Evolutionary conservation across 2,329 filamentous ascomycete species (phyloP).

Genomic region (Fusarium irregulare): DNA sequence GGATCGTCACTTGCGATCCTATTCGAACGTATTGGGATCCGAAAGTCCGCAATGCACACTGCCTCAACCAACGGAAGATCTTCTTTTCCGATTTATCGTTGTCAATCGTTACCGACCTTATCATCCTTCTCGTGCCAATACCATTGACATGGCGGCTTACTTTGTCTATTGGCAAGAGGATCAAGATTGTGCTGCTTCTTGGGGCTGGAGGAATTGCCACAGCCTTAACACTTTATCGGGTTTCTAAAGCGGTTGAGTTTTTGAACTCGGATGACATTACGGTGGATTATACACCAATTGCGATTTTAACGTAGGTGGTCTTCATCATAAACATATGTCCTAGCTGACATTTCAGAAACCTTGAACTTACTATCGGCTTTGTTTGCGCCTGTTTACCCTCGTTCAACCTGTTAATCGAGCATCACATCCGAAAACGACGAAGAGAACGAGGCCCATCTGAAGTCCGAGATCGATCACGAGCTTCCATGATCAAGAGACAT

Average conservation of each 20-base stretch:
- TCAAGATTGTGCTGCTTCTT: slow-evolving; percentile 38
- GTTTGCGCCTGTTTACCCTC: slow-evolving; percentile 41
- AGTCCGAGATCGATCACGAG: slow-evolving; percentile 1
- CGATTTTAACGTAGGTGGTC: slow-evolving; percentile 32
- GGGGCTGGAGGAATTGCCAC: slow-evolving; percentile 41
- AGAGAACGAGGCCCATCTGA: background rate
- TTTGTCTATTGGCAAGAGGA: slow-evolving; percentile 31
- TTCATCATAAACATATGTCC: accelerated
- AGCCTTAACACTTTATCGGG: slow-evolving; percentile 30
- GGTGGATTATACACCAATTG: slow-evolving; percentile 30
- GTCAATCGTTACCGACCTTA: slow-evolving; percentile 34
- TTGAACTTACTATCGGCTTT: slow-evolving; percentile 40
- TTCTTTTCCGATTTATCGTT: slow-evolving; percentile 35
- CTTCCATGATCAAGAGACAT: slow-evolving; percentile 10
- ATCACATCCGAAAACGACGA: slow-evolving; percentile 25
- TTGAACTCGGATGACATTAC: slow-evolving; percentile 38
- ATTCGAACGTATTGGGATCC: slow-evolving; percentile 56
- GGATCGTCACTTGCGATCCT: slow-evolving; percentile 56
- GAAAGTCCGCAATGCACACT: slow-evolving; percentile 41
- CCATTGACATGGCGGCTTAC: slow-evolving; percentile 33
- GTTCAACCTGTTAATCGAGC: slow-evolving; percentile 32
- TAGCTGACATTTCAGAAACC: slow-evolving; percentile 8
- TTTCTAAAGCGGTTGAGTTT: slow-evolving; percentile 20
- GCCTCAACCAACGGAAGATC: slow-evolving; percentile 51
- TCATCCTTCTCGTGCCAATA: slow-evolving; percentile 35